Conservation (phyloP, 1,284 basidiomycete genomes). For the Trametes polyzona region DNA sequence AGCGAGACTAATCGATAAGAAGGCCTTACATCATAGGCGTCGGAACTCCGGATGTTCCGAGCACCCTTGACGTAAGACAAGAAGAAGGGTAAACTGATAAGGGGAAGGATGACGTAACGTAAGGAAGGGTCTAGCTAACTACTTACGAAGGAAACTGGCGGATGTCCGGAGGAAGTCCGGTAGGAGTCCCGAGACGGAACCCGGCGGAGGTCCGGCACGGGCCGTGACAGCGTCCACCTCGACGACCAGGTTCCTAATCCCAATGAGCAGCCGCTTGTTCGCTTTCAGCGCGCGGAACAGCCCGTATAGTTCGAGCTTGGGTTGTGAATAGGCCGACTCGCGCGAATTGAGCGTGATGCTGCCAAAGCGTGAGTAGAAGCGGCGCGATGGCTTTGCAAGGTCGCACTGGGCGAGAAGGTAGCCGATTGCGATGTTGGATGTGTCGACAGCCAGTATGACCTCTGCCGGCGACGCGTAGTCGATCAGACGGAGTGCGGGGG, state of each 20-base stretch:
- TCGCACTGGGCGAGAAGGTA: slow-evolving; percentile 38
- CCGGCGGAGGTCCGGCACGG: too few species aligned
- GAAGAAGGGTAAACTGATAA: too few species aligned
- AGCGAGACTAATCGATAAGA: too few species aligned
- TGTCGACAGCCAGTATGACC: slow-evolving; percentile 41
- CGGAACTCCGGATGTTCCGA: too few species aligned
- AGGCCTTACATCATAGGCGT: too few species aligned
- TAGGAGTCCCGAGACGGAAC: too few species aligned
- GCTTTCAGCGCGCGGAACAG: slow-evolving; percentile 38
- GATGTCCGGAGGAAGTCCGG: too few species aligned
- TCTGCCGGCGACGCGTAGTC: slow-evolving; percentile 51
- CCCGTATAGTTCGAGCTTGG: slow-evolving; percentile 47
- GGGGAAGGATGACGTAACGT: too few species aligned
- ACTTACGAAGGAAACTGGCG: too few species aligned
- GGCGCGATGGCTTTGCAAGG: slow-evolving; percentile 8
- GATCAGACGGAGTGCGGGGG: slow-evolving; percentile 40
- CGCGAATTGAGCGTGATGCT: slow-evolving; percentile 42
- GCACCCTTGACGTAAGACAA: too few species aligned
- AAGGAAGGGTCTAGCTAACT: too few species aligned
- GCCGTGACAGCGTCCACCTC: too few species aligned
- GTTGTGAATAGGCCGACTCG: slow-evolving; percentile 43
- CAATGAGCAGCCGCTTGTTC: slow-evolving; percentile 36
- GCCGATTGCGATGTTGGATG: slow-evolving; percentile 40
- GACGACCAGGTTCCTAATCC: slow-evolving; percentile 38
- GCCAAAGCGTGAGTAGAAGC: slow-evolving; percentile 24